A percentile compares a stretch with the other conserved stretches of the same genome.
These are phyloP conservation scores for Blastobotrys illinoisensis DNA, from an alignment of 1,139 yeast species.

Conservation along the genomic window DNA sequence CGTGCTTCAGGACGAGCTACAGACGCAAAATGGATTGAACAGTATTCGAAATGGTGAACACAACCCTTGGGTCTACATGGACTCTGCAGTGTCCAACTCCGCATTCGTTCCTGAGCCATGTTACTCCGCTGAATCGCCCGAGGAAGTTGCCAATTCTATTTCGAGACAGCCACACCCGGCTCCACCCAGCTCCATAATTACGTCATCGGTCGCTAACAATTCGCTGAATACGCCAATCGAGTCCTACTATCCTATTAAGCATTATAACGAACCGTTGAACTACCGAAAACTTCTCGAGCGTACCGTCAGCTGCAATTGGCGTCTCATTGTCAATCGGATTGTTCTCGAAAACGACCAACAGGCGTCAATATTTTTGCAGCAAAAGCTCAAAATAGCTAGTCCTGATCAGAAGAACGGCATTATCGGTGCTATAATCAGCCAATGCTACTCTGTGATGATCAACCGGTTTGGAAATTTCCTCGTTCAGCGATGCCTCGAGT, in stretches of 20 bases:
- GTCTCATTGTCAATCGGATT: constrained; percentile 32
- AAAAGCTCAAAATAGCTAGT: constrained; percentile 35
- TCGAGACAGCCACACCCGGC: background rate
- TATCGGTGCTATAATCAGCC: constrained; percentile 31
- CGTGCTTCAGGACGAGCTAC: no score
- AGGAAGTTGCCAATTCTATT: background rate
- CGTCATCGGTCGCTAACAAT: background rate
- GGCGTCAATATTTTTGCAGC: constrained; percentile 40
- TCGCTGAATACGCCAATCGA: background rate
- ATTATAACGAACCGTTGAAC: constrained; percentile 25
- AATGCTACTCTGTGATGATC: constrained; percentile 33
- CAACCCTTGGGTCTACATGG: background rate
- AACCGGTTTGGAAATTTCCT: constrained; percentile 41
- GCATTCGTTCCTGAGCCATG: background rate
- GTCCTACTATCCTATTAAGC: constrained; percentile 19
- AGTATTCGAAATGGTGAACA: background rate
- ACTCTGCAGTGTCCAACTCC: background rate
- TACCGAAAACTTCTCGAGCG: constrained; percentile 28
- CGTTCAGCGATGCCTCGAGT: constrained; percentile 39
- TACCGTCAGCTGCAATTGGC: constrained; percentile 29
- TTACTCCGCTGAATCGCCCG: background rate
- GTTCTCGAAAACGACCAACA: constrained; percentile 37
- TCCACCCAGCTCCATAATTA: background rate
- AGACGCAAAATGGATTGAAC: background rate
- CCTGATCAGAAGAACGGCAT: constrained; percentile 32